These are phyloP conservation scores for Salix udensis DNA, from an alignment of 345 rosid genomes.

Conservation along the genomic window DNA sequence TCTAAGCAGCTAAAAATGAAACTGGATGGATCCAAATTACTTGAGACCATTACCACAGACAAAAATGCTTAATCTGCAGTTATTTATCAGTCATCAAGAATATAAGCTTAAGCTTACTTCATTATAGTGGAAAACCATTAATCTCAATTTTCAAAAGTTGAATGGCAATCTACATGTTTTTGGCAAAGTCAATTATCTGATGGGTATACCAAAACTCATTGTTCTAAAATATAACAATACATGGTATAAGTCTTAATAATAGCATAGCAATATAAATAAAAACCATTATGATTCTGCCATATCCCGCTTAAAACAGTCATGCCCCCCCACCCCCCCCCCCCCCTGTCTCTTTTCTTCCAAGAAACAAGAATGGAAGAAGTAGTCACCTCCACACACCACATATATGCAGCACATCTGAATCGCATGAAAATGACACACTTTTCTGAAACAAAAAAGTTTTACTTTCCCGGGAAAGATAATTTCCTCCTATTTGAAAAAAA, in stretches of 20 bases:
- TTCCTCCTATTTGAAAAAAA: not conserved
- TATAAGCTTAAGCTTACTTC: not conserved
- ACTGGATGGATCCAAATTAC: not conserved
- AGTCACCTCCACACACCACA: too few species aligned
- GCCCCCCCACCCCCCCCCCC: not conserved
- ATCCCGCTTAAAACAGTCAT: not conserved
- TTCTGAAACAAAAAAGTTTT: not conserved
- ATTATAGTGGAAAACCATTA: not conserved
- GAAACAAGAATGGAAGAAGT: too few species aligned
- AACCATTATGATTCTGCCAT: not conserved
- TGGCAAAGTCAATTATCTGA: not conserved
- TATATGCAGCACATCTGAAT: not conserved
- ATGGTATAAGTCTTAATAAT: not conserved
- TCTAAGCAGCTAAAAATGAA: not conserved
- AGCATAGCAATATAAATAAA: not conserved
- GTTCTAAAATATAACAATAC: not conserved
- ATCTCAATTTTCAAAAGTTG: not conserved
- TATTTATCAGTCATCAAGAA: slow-evolving; percentile 1
- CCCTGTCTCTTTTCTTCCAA: too few species aligned
- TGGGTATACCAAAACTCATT: not conserved
- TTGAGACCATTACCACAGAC: not conserved
- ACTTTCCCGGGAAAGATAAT: not conserved
- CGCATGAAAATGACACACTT: not conserved
- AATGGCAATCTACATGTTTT: not conserved
- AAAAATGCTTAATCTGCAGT: not conserved